These are phyloP conservation scores for Agrocybe praecox DNA, from an alignment of 768 basidiomycete genomes.

Conservation along the genomic window DNA sequence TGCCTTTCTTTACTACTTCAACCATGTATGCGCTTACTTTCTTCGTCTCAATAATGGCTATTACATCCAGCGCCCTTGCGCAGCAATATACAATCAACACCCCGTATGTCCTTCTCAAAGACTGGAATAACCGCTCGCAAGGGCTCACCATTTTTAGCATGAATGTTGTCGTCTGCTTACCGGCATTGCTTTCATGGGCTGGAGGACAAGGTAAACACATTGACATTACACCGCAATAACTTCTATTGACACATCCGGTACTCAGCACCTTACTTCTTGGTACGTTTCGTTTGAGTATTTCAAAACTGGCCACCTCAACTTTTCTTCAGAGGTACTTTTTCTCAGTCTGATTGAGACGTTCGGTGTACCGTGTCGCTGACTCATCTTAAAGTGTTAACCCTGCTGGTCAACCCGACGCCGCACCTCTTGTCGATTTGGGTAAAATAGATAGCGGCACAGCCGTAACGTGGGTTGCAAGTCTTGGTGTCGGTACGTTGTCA, in stretches of 20 bases:
- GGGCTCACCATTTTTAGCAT: conserved; percentile 12
- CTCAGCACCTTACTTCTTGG: conserved; percentile 30
- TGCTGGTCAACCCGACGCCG: conserved; percentile 23
- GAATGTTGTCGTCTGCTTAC: conserved; percentile 27
- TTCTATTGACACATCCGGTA: neutral
- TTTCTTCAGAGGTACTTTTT: neutral
- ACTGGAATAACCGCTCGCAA: neutral
- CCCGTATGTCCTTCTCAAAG: conserved; percentile 16
- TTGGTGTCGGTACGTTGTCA: conserved; percentile 19
- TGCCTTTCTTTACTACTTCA: neutral
- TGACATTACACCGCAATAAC: neutral
- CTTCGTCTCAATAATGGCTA: conserved; percentile 16
- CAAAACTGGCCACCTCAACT: neutral
- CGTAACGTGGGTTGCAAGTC: conserved; percentile 29
- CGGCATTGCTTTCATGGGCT: conserved; percentile 23
- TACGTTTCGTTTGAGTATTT: conserved; percentile 15
- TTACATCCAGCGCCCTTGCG: conserved; percentile 21
- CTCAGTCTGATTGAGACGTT: neutral
- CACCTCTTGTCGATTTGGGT: conserved; percentile 25
- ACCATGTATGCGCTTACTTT: conserved; percentile 26
- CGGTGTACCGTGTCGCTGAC: no score
- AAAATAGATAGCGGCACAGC: conserved; percentile 13
- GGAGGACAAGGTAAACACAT: conserved; percentile 24
- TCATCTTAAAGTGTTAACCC: conserved; percentile 20
- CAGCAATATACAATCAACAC: conserved; percentile 26